Evolutionary conservation across 257 asterid genomes (phyloP).

Genomic region (Gardenia jasminoides): DNA sequence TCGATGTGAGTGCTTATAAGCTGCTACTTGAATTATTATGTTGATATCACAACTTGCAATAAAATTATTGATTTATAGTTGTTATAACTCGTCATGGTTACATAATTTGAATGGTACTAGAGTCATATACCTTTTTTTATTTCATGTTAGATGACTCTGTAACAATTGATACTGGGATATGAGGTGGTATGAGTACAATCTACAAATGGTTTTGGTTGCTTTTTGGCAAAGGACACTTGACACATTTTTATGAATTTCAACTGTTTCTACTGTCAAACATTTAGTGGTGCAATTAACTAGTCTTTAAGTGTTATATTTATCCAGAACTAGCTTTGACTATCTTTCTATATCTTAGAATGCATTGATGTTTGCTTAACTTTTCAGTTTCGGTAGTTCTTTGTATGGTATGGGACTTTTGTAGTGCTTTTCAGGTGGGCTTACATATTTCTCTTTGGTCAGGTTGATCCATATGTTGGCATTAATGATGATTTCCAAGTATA

Average conservation of each 20-base stretch:
- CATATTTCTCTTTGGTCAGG: slow-evolving; percentile 34
- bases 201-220: not conserved
- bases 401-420: not conserved
- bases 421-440: not conserved
- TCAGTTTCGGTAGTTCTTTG: not conserved
- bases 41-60: not conserved
- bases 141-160: too few relatives aligned
- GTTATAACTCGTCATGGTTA: not conserved
- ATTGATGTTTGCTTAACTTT: not conserved
- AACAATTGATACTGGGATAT: not conserved
- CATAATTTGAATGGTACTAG: not conserved
- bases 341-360: not conserved
- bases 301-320: not conserved
- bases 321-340: not conserved
- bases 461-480: slow-evolving; percentile 84
- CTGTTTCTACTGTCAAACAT: not conserved
- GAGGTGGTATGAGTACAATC: not conserved
- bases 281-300: not conserved
- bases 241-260: not conserved
- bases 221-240: not conserved
- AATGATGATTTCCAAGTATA: slow-evolving; percentile 75
- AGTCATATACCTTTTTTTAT: not conserved
- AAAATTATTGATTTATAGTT: not conserved
- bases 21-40: not conserved
- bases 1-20: slow-evolving; percentile 57